phyloP scores from a whole-genome alignment of 768 basidiomycete genomes.

The Boletus rex-veris region DNA sequence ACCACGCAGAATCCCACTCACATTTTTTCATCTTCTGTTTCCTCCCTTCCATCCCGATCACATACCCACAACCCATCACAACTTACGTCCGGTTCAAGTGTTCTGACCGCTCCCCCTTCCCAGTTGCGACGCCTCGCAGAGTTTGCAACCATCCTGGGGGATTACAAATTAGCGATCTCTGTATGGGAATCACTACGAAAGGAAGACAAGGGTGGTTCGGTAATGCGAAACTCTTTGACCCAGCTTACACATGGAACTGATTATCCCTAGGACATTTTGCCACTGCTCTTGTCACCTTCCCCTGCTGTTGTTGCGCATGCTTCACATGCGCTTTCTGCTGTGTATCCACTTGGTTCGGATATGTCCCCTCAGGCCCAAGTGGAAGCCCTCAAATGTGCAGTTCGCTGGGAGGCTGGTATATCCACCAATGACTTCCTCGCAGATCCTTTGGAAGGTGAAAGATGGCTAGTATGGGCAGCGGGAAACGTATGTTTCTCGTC shows the following conservation, averaged over 20 bases:
- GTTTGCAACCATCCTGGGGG: conserved; percentile 89
- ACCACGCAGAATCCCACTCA: conserved; percentile 43
- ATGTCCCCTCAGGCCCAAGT: conserved; percentile 61
- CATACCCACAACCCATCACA: conserved; percentile 37
- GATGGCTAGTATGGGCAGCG: conserved; percentile 85
- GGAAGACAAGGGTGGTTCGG: conserved; percentile 84
- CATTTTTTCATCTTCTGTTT: conserved; percentile 36
- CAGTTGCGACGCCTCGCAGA: conserved; percentile 90
- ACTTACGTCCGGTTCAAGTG: conserved; percentile 18
- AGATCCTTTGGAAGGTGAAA: conserved; percentile 64
- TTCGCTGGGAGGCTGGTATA: conserved; percentile 77
- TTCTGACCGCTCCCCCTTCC: conserved; percentile 42
- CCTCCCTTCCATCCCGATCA: conserved; percentile 36
- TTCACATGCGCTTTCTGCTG: conserved; percentile 51
- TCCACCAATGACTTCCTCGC: conserved; percentile 53
- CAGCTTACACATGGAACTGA: conserved; percentile 8
- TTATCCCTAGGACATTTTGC: conserved; percentile 69
- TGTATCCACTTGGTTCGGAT: conserved; percentile 45
- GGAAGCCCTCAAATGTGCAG: conserved; percentile 62
- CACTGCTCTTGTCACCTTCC: conserved; percentile 66
- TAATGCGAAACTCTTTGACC: conserved; percentile 30
- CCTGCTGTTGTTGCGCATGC: conserved; percentile 58
- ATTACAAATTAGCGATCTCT: conserved; percentile 75
- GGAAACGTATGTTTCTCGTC: conserved; percentile 56
- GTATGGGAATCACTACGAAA: conserved; percentile 88